Evolutionary conservation across 2,329 filamentous ascomycete genomes (phyloP), one percentile per base, ranked within the genome.

Genomic region (Coniochaeta sp.): DNA sequence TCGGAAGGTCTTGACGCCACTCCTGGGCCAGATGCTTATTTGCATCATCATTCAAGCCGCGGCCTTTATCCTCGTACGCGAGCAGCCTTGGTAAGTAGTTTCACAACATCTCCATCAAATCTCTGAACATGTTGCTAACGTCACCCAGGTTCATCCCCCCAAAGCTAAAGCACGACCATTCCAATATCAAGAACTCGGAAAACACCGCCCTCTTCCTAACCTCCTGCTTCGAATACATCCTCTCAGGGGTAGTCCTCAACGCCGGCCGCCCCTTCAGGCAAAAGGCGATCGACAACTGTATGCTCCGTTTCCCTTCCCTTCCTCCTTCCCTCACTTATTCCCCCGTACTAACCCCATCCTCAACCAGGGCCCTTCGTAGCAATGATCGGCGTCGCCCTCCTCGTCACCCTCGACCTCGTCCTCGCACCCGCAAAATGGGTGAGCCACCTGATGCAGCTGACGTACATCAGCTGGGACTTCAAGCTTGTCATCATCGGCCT

Each of bases 201-300:
- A 97, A 99, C 62, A 96, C 92, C 0, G 84, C 87, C 0, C 73
- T 99, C 1, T 99, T 99, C 72, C 71, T 97, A 27, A 76, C 91
- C 5, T 95, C 88, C 1, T 96, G 91, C 66, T 97, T 91, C 63
- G 91, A 97, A 66, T 99, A 99, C 67, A 95, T 95, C 32, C 77
- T 96, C 20, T 88, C 90, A 0, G 94, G 89, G 4, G 78, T 97
- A 33, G 87, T 97, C 1, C 77, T 99, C 27, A 95, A 87, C 60
- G 89, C 94, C n/a, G 95, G 94, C 1, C 84, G 82, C 30, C 94
- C 94, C 1, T 99, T 96, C 71, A 79, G 94, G 51, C 87, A 94
- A 61, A 80, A 82, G 14, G 89, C 91, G 73, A 74, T 74, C 16
- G 79, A 86, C 53, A 99, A 99, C 64, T 81, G 88, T 91, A 67